phyloP scores from a whole-genome alignment of 306 rosid species.

The Begonia loranthoides region DNA sequence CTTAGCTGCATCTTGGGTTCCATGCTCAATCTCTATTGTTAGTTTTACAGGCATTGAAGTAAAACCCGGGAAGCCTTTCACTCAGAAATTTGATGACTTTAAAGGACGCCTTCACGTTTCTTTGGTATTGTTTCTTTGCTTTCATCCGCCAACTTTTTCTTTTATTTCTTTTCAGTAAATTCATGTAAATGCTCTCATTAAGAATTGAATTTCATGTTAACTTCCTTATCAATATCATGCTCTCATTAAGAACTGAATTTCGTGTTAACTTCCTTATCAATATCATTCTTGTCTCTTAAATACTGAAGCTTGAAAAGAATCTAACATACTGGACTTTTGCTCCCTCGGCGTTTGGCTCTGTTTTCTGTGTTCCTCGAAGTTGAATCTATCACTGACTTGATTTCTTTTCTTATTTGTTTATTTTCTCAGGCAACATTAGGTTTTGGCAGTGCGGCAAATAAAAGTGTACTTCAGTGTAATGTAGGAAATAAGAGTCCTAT shows the following conservation, averaged over 20 bases:
- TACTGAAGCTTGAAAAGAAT: too few species aligned
- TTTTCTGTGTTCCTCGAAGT: too few species aligned
- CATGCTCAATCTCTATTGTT: not conserved
- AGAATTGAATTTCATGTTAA: too few species aligned
- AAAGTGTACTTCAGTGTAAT: constrained; percentile 79
- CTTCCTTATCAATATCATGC: too few species aligned
- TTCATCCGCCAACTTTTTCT: too few species aligned
- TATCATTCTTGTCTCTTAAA: too few species aligned
- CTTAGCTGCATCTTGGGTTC: not conserved
- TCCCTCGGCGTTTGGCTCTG: too few species aligned
- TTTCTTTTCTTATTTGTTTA: not conserved
- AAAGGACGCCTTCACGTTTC: constrained; percentile 85
- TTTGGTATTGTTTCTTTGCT: constrained; percentile 34
- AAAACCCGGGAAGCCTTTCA: constrained; percentile 70
- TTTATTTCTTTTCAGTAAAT: too few species aligned
- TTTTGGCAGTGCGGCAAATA: constrained; percentile 35
- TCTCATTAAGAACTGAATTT: too few species aligned
- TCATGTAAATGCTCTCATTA: too few species aligned
- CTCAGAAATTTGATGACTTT: constrained; percentile 28
- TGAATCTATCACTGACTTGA: not conserved
- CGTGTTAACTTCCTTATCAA: too few species aligned
- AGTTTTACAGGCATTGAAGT: constrained; percentile 52
- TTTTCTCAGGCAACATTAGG: constrained; percentile 58
- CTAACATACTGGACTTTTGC: too few species aligned
- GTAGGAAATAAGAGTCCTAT: constrained; percentile 74